Evolutionary conservation across 768 basidiomycete species (phyloP).

Genomic region (Xanthoconium stramineum): DNA sequence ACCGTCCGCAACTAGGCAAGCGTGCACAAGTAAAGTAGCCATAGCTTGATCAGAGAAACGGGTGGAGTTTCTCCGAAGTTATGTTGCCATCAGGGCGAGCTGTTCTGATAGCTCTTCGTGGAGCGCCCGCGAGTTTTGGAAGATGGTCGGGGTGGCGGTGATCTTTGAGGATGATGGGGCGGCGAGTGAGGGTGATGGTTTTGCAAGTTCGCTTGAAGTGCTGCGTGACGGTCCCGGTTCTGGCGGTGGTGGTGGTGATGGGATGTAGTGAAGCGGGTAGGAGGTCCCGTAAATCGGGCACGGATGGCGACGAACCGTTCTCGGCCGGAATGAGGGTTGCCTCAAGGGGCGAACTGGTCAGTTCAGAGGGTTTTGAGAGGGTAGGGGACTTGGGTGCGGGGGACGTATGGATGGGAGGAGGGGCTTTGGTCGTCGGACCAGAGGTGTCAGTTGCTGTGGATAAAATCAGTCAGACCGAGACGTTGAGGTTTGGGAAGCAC

Average conservation of each 20-base stretch:
- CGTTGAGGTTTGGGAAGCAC: not conserved
- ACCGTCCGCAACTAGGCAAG: no score
- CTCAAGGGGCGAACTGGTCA: slow-evolving; percentile 13
- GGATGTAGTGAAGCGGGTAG: slow-evolving; percentile 36
- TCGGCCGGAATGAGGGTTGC: slow-evolving; percentile 26
- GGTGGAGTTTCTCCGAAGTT: slow-evolving; percentile 78
- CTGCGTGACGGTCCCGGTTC: slow-evolving; percentile 8
- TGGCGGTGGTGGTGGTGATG: not conserved
- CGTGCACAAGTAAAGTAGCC: not conserved
- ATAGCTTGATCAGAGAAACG: slow-evolving; percentile 71
- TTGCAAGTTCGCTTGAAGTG: slow-evolving; percentile 13
- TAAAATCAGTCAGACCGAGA: not conserved
- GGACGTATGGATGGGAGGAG: slow-evolving; percentile 55
- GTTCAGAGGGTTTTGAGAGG: not conserved
- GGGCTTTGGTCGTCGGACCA: slow-evolving; percentile 39
- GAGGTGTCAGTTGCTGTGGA: slow-evolving; percentile 41
- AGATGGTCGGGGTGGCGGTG: slow-evolving; percentile 37
- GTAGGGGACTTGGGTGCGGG: slow-evolving; percentile 28
- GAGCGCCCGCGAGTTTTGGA: slow-evolving; percentile 55
- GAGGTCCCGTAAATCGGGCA: slow-evolving; percentile 30
- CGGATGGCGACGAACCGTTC: slow-evolving; percentile 6
- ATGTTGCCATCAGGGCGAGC: slow-evolving; percentile 81
- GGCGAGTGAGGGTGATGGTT: slow-evolving; percentile 28
- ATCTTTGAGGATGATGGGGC: slow-evolving; percentile 33
- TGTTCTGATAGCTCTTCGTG: slow-evolving; percentile 76